Conservation (phyloP, 208 protist genomes). For the Wallacemonas sp. region DNA sequence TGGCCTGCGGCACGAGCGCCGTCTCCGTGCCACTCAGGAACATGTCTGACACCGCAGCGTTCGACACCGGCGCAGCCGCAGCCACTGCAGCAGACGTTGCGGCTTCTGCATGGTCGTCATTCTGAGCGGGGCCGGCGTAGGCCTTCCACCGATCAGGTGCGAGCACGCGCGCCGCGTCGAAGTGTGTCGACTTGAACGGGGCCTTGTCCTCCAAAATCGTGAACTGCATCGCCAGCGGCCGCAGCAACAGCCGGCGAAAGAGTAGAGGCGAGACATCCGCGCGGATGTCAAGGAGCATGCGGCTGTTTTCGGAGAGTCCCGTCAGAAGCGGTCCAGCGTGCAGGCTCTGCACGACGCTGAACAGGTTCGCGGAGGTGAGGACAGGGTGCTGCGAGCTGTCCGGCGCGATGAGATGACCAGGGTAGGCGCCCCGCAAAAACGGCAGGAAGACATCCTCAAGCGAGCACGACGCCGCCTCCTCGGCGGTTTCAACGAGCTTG, state of each 20-base stretch:
- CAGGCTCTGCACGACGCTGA: slow-evolving; percentile 50
- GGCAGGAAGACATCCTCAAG: slow-evolving; percentile 84
- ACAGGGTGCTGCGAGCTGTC: slow-evolving; percentile 67
- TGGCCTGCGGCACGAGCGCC: slow-evolving; percentile 23
- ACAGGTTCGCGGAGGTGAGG: slow-evolving; percentile 65
- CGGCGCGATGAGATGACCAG: slow-evolving; percentile 60
- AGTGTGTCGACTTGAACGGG: slow-evolving; percentile 60
- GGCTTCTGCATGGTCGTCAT: too few relatives aligned
- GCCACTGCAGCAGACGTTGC: not conserved
- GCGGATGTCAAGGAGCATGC: slow-evolving; percentile 65
- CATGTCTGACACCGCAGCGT: too few relatives aligned
- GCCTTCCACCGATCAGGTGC: slow-evolving; percentile 52
- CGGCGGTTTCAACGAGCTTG: slow-evolving; percentile 45
- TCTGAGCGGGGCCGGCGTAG: not conserved
- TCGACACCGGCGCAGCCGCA: not conserved
- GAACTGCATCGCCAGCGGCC: slow-evolving; percentile 61
- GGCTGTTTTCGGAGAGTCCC: slow-evolving; percentile 54
- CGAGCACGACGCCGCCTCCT: slow-evolving; percentile 46
- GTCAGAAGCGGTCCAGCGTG: slow-evolving; percentile 74
- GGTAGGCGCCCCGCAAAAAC: slow-evolving; percentile 76
- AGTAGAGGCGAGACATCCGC: slow-evolving; percentile 53
- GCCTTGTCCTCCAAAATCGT: slow-evolving; percentile 79
- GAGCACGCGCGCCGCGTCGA: slow-evolving; percentile 75
- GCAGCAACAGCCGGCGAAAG: slow-evolving; percentile 75
- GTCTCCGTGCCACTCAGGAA: slow-evolving; percentile 6